A percentile compares a stretch with the other conserved stretches of the same genome.
phyloP scores from a whole-genome alignment of 2,329 filamentous ascomycete species.

The Epichloe aotearoae region DNA sequence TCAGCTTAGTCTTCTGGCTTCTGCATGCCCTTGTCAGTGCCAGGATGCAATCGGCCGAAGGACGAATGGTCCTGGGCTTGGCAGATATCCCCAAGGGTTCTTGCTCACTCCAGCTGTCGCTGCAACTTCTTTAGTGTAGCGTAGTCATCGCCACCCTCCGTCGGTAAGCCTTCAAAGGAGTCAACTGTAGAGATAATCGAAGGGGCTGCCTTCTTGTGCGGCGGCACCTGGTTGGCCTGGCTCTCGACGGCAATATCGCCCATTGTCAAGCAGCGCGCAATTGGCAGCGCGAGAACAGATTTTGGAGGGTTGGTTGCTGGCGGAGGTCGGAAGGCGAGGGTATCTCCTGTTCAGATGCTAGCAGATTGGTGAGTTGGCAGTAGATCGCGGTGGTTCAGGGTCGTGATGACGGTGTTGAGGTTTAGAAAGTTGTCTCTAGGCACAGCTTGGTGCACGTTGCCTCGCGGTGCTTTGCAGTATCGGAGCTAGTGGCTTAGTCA shows the following conservation, averaged over 20 bases:
- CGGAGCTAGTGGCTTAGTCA: conserved; percentile 5
- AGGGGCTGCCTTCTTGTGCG: conserved; percentile 66
- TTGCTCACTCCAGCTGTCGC: conserved; percentile 74
- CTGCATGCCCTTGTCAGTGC: neutral
- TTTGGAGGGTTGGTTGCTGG: neutral
- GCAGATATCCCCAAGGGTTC: neutral
- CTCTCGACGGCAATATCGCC: conserved; percentile 79
- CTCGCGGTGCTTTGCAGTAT: neutral
- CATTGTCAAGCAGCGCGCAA: conserved; percentile 40
- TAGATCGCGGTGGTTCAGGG: neutral
- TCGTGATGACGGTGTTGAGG: neutral
- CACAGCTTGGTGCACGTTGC: conserved; percentile 1
- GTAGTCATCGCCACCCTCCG: conserved; percentile 83
- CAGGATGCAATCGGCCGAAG: neutral
- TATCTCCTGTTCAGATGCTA: neutral
- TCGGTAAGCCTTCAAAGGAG: conserved; percentile 69
- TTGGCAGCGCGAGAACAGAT: neutral
- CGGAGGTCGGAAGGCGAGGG: neutral
- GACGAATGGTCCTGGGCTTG: neutral
- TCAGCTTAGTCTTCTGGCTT: conserved; percentile 13
- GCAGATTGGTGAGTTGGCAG: neutral
- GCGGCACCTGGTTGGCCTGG: conserved; percentile 57
- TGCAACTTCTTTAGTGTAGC: conserved; percentile 93
- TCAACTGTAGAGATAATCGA: conserved; percentile 83
- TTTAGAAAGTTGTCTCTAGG: neutral